Percentiles rank a stretch among this genome's conserved stretches.
Evolutionary conservation across 306 rosid species (phyloP).

Genomic region (Fagus crenata): DNA sequence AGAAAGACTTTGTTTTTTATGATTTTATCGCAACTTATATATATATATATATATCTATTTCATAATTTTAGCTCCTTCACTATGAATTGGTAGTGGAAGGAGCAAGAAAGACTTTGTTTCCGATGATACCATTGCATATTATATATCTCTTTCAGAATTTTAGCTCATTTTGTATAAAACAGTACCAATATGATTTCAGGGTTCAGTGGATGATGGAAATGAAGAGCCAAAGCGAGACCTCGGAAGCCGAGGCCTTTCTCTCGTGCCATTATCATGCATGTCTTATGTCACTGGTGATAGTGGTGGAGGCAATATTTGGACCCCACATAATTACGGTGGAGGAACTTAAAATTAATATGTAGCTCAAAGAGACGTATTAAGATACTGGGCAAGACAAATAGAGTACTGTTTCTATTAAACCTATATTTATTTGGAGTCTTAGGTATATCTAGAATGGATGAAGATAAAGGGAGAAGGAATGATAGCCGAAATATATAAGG

Average conservation of each 20-base stretch:
- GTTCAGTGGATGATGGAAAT: slow-evolving; percentile 29
- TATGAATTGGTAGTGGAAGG: background rate
- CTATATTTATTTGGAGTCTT: background rate
- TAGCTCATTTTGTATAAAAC: background rate
- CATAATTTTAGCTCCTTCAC: background rate
- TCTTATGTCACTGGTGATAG: slow-evolving; percentile 59
- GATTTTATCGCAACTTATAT: background rate
- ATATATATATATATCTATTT: background rate
- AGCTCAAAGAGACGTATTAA: background rate
- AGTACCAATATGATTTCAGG: slow-evolving; percentile 33
- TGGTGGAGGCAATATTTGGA: slow-evolving; percentile 46
- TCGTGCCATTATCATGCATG: slow-evolving; percentile 84
- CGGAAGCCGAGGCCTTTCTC: slow-evolving; percentile 79
- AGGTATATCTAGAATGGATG: no score
- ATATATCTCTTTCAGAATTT: background rate
- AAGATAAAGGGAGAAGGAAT: no score
- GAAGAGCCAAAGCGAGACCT: slow-evolving; percentile 58
- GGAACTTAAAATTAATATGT: slow-evolving; percentile 25
- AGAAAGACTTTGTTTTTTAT: background rate
- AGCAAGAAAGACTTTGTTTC: background rate
- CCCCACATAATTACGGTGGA: slow-evolving; percentile 52
- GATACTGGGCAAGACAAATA: background rate
- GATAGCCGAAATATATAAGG: no score
- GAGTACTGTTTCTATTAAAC: slow-evolving; percentile 1
- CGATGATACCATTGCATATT: background rate